Evolutionary conservation across 192 early-diverging fungal species (phyloP), one percentile per base, ranked within the genome.

Genomic region (Coemansia sp.): DNA sequence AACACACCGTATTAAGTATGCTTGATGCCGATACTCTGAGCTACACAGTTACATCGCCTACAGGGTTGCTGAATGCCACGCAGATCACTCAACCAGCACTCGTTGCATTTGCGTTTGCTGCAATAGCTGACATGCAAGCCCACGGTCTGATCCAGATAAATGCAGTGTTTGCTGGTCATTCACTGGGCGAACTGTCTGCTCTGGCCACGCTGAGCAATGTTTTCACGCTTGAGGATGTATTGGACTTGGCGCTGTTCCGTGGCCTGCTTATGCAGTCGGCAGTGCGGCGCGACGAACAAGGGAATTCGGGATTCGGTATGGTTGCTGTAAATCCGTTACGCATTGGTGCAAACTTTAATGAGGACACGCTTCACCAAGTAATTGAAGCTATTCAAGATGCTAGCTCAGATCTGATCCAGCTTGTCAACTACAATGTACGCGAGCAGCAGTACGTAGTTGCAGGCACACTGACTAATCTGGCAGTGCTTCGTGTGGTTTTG

Each of bases 231-330:
- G 90, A 94, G 62, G 82, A 88, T 19, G 62, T 94, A 3, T 86
- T 94, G 49, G 95, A 95, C 61, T 86, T 97, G 43, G 89, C 89
- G 13, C 95, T 97, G 73, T 97, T 92, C 84, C 89, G 95, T 66
- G 95, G 95, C 65, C 89, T 95, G 90, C 90, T 94, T 18, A 97
- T 97, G 95, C 95, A 97, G 84, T 85, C 89, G 29, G 92, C 94
- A 24, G 94, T 98, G 8, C 71, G 85, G 49, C 89, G 94, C 53
- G 92, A 96, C 61, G 60, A 65, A 1, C 56, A 84, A 18, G 93
- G 93, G 22, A 87, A 87, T 32, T 95, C 95, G 47, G 86, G 92
- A 75, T 98, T 94, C 71, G 94, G 91, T 66, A 98, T 98, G 95
- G 89, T 85, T 63, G 92, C 95, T 50, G 90, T 95, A 38, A 92